A percentile compares a stretch with the other conserved stretches of the same genome.
Conservation (phyloP, 1,284 basidiomycete species). For the Moesziomyces parantarcticus region DNA sequence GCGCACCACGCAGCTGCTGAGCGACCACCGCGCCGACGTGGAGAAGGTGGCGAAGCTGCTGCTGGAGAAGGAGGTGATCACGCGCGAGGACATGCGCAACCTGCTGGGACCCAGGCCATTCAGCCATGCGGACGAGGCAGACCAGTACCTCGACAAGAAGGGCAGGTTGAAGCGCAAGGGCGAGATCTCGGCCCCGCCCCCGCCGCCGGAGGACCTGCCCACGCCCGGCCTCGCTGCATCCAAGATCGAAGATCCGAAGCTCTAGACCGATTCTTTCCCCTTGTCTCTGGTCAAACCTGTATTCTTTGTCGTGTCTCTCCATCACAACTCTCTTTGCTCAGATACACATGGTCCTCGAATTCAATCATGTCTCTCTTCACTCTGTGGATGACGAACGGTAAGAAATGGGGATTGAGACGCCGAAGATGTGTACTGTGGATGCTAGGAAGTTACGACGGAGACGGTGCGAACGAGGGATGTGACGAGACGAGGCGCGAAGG, state of each 20-base stretch:
- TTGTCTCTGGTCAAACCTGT: not conserved
- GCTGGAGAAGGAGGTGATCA: constrained; percentile 93
- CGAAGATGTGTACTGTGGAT: too few species aligned
- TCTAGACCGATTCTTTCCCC: not conserved
- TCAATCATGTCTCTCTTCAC: too few species aligned
- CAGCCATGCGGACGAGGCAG: constrained; percentile 74
- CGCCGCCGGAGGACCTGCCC: constrained; percentile 56
- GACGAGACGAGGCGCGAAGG: too few species aligned
- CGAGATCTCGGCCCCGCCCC: constrained; percentile 61
- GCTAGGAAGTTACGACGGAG: too few species aligned
- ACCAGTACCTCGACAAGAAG: constrained; percentile 67
- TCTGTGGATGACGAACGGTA: too few species aligned
- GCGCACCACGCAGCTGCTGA: constrained; percentile 84
- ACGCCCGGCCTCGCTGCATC: constrained; percentile 51
- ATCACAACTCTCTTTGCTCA: constrained; percentile 9
- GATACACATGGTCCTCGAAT: too few species aligned
- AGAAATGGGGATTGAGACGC: too few species aligned
- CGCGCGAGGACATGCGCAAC: constrained; percentile 88
- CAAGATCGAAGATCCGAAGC: constrained; percentile 18
- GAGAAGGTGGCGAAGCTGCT: constrained; percentile 92
- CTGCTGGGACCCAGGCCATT: constrained; percentile 88
- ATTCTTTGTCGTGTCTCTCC: constrained; percentile 9
- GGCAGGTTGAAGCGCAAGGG: constrained; percentile 57
- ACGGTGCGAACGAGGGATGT: too few species aligned
- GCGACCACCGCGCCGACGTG: constrained; percentile 84